Evolutionary conservation across 2,329 filamentous ascomycete genomes (phyloP).

Genomic region (Colletotrichum sp.): DNA sequence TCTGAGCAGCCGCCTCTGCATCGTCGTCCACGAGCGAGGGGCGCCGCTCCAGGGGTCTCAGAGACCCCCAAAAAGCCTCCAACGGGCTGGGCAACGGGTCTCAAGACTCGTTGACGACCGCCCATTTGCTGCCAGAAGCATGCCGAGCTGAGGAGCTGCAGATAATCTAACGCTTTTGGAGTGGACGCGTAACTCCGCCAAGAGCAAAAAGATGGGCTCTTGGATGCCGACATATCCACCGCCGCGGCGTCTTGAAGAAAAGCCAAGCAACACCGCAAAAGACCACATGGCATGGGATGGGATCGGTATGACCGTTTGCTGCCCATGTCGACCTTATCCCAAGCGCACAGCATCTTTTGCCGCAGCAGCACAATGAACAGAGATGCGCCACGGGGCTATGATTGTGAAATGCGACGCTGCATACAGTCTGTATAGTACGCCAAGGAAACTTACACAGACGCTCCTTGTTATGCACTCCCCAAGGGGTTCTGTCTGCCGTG

Average conservation of each 20-base stretch:
- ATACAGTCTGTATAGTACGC: neutral
- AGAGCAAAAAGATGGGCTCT: slow-evolving; percentile 10
- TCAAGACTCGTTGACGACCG: neutral
- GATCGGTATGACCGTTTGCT: neutral
- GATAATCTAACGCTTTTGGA: slow-evolving; percentile 22
- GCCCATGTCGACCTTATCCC: neutral
- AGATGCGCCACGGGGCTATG: neutral
- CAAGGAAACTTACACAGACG: neutral
- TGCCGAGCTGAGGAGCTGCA: slow-evolving; percentile 20
- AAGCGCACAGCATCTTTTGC: neutral
- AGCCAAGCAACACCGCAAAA: neutral
- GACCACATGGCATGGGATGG: neutral
- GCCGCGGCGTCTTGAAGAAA: neutral
- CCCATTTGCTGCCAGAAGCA: slow-evolving; percentile 2
- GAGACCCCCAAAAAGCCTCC: neutral
- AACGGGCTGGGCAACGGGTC: slow-evolving; percentile 18
- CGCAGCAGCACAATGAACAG: neutral
- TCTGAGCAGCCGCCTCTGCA: neutral
- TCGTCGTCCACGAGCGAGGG: neutral
- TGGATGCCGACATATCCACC: slow-evolving; percentile 16
- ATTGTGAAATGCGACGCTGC: neutral
- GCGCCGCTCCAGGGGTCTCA: neutral
- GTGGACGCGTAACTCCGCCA: slow-evolving; percentile 23
- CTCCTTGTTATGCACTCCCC: neutral
- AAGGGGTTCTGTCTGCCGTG: neutral